Base-by-base conservation (phyloP, 2,329 filamentous ascomycete species). In the Colletotrichum karsti region DNA sequence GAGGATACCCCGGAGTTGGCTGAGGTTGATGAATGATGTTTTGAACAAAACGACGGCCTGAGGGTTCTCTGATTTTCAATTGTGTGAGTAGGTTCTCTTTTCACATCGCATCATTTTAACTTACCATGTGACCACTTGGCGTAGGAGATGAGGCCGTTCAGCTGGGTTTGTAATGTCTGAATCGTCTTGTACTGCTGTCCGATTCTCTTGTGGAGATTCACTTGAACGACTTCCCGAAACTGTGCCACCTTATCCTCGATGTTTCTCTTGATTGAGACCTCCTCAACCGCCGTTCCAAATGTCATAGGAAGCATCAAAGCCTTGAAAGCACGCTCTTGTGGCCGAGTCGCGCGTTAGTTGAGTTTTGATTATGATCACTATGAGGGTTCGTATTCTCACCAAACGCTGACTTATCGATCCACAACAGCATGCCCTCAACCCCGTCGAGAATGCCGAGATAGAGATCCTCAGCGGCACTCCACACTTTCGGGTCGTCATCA, bases 381-480 rank as follows among this genome's bases (percentile, higher is more conserved):
- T 4, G 3, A n/a, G 13, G n/a, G 5, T 18, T 22, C 42, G 4
- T 48, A 63, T n/a, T n/a, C n/a, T n/a, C n/a, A n/a, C 61, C 61
- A 28, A 63, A 24, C 3, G 61, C 61, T 2, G 61, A 58, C 9
- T 63, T 63, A 1, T 63, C 61, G 12, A 63, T 63, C 61, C 53
- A 63, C 1, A 18, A n/a, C 2, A 63, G 35, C 61, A 63, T 63
- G 4, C 53, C 54, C 24, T 63, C 61, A 1, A 63, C 42, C 5
- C 53, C 61, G 15, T 57, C 53, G 3, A 63, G 61, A 5, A 63
- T 58, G 22, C 61, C 61, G 3, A 63, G n/a, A 12, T 57, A 63
- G 7, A 63, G n/a, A 10, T 51, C 33, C 9, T 63, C 61, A 1
- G 61, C 61, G 2, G 61, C 61, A 10, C 8, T 42, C 61, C 53